phyloP scores from a whole-genome alignment of 495 filamentous ascomycete species.

The Hypoxylon crocopeplum region DNA sequence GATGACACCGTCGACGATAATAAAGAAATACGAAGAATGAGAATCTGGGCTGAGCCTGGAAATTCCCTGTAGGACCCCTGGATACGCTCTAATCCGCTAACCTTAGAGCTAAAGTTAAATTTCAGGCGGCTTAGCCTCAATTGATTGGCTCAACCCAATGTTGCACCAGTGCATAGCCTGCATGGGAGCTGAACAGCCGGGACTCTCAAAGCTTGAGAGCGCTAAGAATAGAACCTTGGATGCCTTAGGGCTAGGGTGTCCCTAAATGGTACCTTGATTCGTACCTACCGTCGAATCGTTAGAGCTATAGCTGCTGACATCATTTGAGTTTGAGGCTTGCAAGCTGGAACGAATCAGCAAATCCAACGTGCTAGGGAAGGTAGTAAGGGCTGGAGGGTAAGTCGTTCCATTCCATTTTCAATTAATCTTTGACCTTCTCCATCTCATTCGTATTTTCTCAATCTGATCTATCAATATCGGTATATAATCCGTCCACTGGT shows the following conservation, averaged over 20 bases:
- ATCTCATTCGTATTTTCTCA: too few species aligned
- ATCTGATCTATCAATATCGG: too few species aligned
- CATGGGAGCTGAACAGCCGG: conserved; percentile 35
- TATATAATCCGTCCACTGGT: too few species aligned
- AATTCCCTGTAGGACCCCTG: conserved; percentile 18
- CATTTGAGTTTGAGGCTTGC: conserved; percentile 21
- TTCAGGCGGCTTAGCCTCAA: conserved; percentile 26
- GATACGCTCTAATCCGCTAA: too few species aligned
- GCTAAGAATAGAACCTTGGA: conserved; percentile 32
- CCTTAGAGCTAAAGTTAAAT: conserved; percentile 10
- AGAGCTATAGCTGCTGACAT: conserved; percentile 15
- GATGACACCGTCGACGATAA: conserved; percentile 19
- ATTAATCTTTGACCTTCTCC: too few species aligned
- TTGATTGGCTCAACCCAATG: conserved; percentile 22
- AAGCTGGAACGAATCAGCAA: too few species aligned
- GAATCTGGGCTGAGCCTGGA: conserved; percentile 17
- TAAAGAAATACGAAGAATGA: conserved; percentile 29
- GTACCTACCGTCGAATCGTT: too few species aligned
- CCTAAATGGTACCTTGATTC: too few species aligned
- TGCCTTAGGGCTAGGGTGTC: too few species aligned
- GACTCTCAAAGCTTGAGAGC: conserved; percentile 19
- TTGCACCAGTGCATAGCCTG: conserved; percentile 29
- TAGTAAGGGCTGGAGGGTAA: too few species aligned
- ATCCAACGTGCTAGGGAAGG: too few species aligned
- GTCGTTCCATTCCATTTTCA: too few species aligned